phyloP scores from a whole-genome alignment of 2,329 filamentous ascomycete species.

The Monosporascus sp. region DNA sequence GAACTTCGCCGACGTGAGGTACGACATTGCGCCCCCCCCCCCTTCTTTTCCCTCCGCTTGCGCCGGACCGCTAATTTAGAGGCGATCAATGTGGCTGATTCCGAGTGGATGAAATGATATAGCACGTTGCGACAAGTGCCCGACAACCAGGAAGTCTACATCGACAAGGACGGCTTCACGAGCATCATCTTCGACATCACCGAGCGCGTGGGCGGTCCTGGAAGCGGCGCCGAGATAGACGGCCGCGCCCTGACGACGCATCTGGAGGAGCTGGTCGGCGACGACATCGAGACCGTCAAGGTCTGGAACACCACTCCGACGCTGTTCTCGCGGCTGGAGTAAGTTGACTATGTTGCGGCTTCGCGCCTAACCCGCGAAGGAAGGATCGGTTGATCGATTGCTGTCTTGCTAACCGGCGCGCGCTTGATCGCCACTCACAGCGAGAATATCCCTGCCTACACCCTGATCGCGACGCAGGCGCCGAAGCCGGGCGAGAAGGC shows the following conservation, averaged over 20 bases:
- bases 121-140: conserved; percentile 72
- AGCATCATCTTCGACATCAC: conserved; percentile 88
- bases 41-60: background rate
- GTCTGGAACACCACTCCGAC: conserved; percentile 63
- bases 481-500: conserved; percentile 32
- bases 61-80: conserved; percentile 4
- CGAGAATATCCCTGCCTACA: conserved; percentile 56
- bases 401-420: conserved; percentile 3
- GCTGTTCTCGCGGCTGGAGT: conserved; percentile 51
- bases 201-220: conserved; percentile 63
- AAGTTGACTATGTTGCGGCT: conserved; percentile 18
- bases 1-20: conserved; percentile 71
- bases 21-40: conserved; percentile 12
- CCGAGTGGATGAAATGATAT: background rate
- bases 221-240: conserved; percentile 54
- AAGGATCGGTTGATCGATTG: background rate
- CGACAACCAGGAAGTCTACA: conserved; percentile 88
- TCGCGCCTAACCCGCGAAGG: background rate
- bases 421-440: conserved; percentile 23
- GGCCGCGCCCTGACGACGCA: conserved; percentile 66
- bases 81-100: conserved; percentile 1
- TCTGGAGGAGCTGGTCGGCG: conserved; percentile 63
- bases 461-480: conserved; percentile 63
- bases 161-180: conserved; percentile 77
- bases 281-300: conserved; percentile 57